These are phyloP conservation scores for Phaeotremella skinneri DNA, from an alignment of 768 basidiomycete species.

Conservation along the genomic window DNA sequence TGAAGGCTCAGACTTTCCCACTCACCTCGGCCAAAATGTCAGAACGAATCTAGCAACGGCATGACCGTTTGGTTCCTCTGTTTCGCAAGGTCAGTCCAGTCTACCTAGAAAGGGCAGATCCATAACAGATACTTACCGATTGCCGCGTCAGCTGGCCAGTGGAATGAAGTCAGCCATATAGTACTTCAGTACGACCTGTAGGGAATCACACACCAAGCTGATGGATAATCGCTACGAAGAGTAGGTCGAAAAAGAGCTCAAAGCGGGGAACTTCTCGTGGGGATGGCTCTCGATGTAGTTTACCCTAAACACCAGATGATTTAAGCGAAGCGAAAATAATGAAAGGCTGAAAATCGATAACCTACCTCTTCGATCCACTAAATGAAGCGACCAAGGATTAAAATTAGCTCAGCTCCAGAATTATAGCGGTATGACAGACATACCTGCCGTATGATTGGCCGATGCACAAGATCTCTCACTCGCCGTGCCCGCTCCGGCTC, in stretches of 20 bases:
- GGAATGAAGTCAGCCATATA: conserved; percentile 1
- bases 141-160: conserved; percentile 39
- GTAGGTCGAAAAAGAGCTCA: conserved; percentile 53
- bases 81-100: conserved; percentile 10
- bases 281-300: conserved; percentile 23
- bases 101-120: neutral
- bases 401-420: neutral
- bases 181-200: neutral
- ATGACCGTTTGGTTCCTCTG: conserved; percentile 18
- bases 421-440: neutral
- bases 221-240: conserved; percentile 51
- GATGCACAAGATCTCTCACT: conserved; percentile 14
- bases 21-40: conserved; percentile 36
- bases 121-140: conserved; percentile 33
- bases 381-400: neutral
- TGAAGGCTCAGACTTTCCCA: neutral
- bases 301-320: conserved; percentile 11
- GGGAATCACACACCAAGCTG: conserved; percentile 29
- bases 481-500: conserved; percentile 13
- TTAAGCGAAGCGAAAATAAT: neutral
- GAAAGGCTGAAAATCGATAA: conserved; percentile 1
- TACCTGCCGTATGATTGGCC: conserved; percentile 20
- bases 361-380: conserved; percentile 10
- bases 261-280: conserved; percentile 38
- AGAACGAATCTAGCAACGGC: conserved; percentile 29